Conservation (phyloP, 2,329 filamentous ascomycete genomes). For the Fusarium buharicum region DNA sequence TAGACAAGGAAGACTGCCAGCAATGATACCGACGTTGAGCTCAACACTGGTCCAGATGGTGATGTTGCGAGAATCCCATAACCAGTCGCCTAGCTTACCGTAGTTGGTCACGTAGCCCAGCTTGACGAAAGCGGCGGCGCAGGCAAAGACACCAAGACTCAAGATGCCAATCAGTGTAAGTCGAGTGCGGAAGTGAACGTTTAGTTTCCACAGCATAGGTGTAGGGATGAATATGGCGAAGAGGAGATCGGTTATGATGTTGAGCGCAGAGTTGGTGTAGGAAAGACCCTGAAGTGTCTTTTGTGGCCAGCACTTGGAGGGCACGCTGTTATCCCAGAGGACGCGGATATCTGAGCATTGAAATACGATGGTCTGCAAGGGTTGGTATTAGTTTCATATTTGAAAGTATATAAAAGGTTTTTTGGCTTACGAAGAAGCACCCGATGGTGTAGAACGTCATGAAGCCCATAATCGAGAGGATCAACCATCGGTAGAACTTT, state of each 20-base stretch:
- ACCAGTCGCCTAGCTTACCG: slow-evolving; percentile 53
- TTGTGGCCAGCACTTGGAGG: slow-evolving; percentile 55
- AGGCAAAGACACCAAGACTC: slow-evolving; percentile 58
- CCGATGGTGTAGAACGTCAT: slow-evolving; percentile 48
- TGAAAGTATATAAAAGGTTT: rapidly evolving
- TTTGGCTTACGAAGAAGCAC: slow-evolving; percentile 51
- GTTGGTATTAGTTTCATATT: not conserved
- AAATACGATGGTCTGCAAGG: slow-evolving; percentile 55
- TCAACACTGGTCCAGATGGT: slow-evolving; percentile 59
- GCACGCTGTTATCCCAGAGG: slow-evolving; percentile 56
- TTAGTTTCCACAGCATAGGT: slow-evolving; percentile 53
- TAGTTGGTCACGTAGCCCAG: slow-evolving; percentile 53
- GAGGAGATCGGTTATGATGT: slow-evolving; percentile 52
- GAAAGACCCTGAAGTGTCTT: slow-evolving; percentile 54
- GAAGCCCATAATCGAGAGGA: slow-evolving; percentile 53
- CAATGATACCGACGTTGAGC: slow-evolving; percentile 53
- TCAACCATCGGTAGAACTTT: slow-evolving; percentile 50
- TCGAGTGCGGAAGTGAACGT: slow-evolving; percentile 56
- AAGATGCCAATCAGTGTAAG: slow-evolving; percentile 54
- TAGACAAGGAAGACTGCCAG: slow-evolving; percentile 50
- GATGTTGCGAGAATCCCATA: slow-evolving; percentile 59
- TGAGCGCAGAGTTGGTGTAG: slow-evolving; percentile 54
- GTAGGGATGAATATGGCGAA: slow-evolving; percentile 54
- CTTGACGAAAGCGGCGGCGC: slow-evolving; percentile 56
- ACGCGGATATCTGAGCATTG: slow-evolving; percentile 60